Evolutionary conservation across 2,329 filamentous ascomycete genomes (phyloP), one percentile per base, ranked within the genome.

Genomic region (Penicillium capsulatum): DNA sequence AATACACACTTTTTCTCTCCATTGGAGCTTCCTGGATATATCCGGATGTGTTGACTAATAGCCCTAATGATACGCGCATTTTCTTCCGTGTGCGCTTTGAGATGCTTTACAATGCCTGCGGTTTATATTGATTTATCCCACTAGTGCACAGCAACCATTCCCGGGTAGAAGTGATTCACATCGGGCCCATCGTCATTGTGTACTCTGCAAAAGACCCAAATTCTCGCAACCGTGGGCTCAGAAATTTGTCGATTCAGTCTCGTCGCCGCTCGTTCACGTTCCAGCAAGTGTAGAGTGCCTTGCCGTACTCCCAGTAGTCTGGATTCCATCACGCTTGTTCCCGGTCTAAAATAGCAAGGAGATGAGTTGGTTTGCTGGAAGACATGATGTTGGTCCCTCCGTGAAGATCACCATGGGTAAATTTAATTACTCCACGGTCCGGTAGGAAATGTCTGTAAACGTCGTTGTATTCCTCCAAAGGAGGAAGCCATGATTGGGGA

Each of bases 281-380:
- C 31, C 22, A 39, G 17, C 37, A 44, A 16, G 58, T 60, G 38
- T 57, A 63, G 3, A 46, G 33, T 3, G 58, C 47, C 33, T 62
- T 64, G 31, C 55, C 63, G 31, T 58, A 63, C 31, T 62, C 59
- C 60, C 55, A 63, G 17, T 62, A 64, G 15, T 60, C 56, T 1
- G 57, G 60, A 36, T 62, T 60, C 58, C 58, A 64, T 1, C 58
- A 61, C 9, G 53, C 42, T 36, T 63, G 58, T 2, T 38, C 40
- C 59, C 58, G 64, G 35, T 63, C 59, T 9, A 65, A 47, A 9
- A 64, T 22, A 2, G 50, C 48, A 28, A 63, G 32, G 14, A 62
- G 15, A 4, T 42, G 14, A 32, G 16, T 11, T 8, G 30, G 30
- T 8, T 32, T 36, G 16, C 45, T 47, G 3, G 50, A 47, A 17